Evolutionary conservation across 2,329 filamentous ascomycete genomes (phyloP), one percentile per base, ranked within the genome.

Genomic region (Exophiala aquamarina): DNA sequence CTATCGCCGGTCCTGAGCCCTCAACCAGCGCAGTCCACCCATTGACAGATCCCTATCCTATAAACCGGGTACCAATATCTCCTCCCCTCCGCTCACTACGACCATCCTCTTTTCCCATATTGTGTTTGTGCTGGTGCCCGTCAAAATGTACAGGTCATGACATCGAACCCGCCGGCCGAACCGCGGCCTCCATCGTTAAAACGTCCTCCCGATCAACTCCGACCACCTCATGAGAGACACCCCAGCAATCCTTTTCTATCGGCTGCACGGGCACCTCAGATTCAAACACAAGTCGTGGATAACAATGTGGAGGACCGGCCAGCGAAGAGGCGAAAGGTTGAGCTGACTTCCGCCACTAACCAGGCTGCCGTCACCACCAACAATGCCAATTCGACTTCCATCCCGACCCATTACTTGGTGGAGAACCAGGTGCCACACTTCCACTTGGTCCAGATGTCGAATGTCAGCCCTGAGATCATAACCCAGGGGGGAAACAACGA

Each of bases 291-390:
- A 32, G 23, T 41, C 6, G 14, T 13, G 17, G 29, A 15, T 23
- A 37, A 49, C 7, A 20, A 71, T 37, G 61, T 61, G 13, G 63
- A 71, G 13, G 67, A 70, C 50, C 72, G 70, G 20, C 70, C 71
- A 53, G 59, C 60, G 55, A 68, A 62, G 64, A 58, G 56, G 61
- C 62, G 55, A 52, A 60, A 65, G 41, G 45, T 59, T 8, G 54
- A 55, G 26, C 41, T 32, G 18, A 43, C 49, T 41, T 32, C 18
- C n/a, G 11, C 41, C 7, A 15, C 37, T 3, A 39, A 31, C 36
- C 39, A 40, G 19, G 34, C 39, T 18, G 23, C 34, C 39, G 28
- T 14, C 39, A 15, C 18, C 46, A 17, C 15, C 45, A 41, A 38
- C 39, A 33, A 18, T 21, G 7, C 14, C 38, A 15, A 39, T 18